Conservation (phyloP, 345 rosid genomes). For the Lepidium sativum region DNA sequence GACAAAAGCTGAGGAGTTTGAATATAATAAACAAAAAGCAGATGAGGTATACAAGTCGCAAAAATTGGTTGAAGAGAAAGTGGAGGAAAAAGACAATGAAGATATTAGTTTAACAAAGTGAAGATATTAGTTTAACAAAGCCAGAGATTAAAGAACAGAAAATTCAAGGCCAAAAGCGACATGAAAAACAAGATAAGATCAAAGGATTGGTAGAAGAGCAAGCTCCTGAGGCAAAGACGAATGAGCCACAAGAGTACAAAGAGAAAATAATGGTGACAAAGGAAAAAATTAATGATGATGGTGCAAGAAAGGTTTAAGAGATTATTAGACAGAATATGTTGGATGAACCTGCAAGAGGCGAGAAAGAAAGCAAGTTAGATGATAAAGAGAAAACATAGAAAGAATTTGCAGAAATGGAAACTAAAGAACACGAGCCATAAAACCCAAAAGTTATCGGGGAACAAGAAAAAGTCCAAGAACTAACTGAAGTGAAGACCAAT, state of each 20-base stretch:
- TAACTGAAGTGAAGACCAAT: background rate
- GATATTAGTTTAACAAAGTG: background rate
- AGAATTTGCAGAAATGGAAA: background rate
- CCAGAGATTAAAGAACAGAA: background rate
- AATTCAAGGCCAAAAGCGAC: background rate
- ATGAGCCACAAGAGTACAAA: background rate
- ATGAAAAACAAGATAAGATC: background rate
- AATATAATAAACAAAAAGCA: background rate
- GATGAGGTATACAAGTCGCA: background rate
- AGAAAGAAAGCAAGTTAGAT: slow-evolving; percentile 2
- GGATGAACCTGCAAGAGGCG: background rate
- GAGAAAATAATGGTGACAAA: background rate
- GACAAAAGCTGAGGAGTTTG: background rate
- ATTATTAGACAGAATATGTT: background rate
- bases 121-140: slow-evolving; percentile 1
- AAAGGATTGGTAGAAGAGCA: background rate
- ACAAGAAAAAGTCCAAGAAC: background rate
- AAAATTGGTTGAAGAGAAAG: background rate
- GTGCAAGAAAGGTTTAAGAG: background rate
- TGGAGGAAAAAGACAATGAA: background rate
- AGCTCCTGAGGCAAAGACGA: background rate
- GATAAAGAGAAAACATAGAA: background rate
- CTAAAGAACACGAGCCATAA: slow-evolving; percentile 10
- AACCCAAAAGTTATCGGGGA: background rate
- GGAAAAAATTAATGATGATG: background rate